A percentile compares a stretch with the other conserved stretches of the same genome.
Conservation (phyloP, 345 rosid species). For the Lenwebbia sp. region DNA sequence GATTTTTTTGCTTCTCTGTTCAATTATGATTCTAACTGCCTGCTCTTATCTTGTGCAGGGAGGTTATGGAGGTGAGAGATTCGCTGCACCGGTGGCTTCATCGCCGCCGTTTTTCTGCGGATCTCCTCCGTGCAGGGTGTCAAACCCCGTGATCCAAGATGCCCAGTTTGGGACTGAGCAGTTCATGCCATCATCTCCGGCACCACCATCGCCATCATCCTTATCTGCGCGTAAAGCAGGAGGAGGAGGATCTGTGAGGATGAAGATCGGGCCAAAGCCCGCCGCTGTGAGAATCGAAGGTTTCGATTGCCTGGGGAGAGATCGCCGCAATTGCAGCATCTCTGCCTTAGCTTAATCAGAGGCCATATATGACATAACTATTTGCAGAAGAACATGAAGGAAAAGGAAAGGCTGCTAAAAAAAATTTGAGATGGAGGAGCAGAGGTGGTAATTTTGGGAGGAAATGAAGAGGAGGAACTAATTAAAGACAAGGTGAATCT, state of each 20-base stretch:
- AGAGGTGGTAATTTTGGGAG: background rate
- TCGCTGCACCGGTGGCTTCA: slow-evolving; percentile 5
- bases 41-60: slow-evolving; percentile 1
- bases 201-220: background rate
- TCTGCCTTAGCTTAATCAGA: slow-evolving; percentile 7
- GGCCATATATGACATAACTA: background rate
- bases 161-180: slow-evolving; percentile 6
- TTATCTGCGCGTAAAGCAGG: background rate
- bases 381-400: background rate
- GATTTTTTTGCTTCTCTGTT: background rate
- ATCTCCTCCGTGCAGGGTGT: slow-evolving; percentile 12
- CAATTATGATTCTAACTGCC: background rate
- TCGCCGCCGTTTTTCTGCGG: slow-evolving; percentile 16
- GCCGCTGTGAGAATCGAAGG: slow-evolving; percentile 13
- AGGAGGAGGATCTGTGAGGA: slow-evolving; percentile 4
- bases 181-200: background rate
- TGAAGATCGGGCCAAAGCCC: slow-evolving; percentile 3
- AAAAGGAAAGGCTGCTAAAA: background rate
- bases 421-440: background rate
- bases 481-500: background rate
- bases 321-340: slow-evolving; percentile 10
- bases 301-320: slow-evolving; percentile 12
- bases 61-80: slow-evolving; percentile 8
- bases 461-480: background rate
- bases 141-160: slow-evolving; percentile 13